A percentile compares a stretch with the other conserved stretches of the same genome.
Conservation (phyloP, 768 basidiomycete genomes). For the Omphalotus guepiniiformis region DNA sequence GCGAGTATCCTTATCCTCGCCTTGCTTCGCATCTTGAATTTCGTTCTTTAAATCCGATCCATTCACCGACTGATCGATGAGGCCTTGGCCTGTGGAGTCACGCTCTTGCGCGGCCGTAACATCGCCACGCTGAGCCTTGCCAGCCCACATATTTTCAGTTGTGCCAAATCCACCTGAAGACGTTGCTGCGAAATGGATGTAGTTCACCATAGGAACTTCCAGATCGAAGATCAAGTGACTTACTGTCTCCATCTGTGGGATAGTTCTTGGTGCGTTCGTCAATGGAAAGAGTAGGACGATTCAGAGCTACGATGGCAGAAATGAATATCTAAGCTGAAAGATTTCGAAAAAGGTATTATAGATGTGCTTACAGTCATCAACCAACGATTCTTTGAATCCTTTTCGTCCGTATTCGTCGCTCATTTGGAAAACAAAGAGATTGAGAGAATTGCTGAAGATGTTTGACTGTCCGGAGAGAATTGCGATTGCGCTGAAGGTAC, state of each 20-base stretch:
- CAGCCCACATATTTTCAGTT: conserved; percentile 21
- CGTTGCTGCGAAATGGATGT: conserved; percentile 13
- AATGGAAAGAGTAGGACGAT: not conserved
- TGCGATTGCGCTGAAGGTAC: too few species aligned
- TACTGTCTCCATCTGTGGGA: conserved; percentile 3
- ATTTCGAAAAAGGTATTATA: not conserved
- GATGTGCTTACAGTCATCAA: conserved; percentile 2
- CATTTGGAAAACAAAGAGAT: too few species aligned
- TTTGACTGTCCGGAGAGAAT: too few species aligned
- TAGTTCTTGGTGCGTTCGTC: conserved; percentile 3
- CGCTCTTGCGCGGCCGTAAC: conserved; percentile 5
- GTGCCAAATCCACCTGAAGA: conserved; percentile 24
- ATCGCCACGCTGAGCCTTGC: conserved; percentile 22
- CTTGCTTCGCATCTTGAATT: conserved; percentile 16
- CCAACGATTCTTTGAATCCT: not conserved
- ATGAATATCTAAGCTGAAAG: not conserved
- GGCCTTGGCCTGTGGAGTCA: conserved; percentile 6
- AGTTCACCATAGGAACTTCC: not conserved
- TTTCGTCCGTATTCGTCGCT: conserved; percentile 9
- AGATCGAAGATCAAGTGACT: not conserved
- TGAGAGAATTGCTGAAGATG: too few species aligned
- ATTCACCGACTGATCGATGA: conserved; percentile 17
- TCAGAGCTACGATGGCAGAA: not conserved
- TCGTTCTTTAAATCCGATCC: conserved; percentile 17
- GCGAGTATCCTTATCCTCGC: conserved; percentile 12